Conservation (phyloP, 139 green algal genomes). For the Pycnococcus provasolii region DNA sequence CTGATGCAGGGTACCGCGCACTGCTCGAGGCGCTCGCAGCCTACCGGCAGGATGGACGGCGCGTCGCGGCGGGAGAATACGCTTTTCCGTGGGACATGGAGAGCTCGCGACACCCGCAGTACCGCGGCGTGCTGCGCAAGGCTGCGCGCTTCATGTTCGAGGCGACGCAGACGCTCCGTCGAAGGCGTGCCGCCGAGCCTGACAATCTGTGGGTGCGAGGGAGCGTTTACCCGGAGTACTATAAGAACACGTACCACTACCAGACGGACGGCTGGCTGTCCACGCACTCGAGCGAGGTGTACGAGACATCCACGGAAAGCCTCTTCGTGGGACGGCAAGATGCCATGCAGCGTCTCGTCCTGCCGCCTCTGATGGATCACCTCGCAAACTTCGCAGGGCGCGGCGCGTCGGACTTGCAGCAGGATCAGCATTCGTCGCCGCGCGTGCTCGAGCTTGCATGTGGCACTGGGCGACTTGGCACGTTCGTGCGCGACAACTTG, state of each 20-base stretch:
- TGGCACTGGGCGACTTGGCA: slow-evolving; percentile 75
- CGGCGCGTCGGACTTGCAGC: too few species aligned
- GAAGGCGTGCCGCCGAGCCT: neutral
- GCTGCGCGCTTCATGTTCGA: neutral
- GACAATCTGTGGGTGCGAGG: slow-evolving; percentile 5
- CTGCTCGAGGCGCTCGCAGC: too few species aligned
- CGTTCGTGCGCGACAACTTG: slow-evolving; percentile 72
- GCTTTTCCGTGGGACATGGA: slow-evolving; percentile 3
- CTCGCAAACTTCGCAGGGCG: neutral
- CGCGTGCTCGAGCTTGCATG: slow-evolving; percentile 64
- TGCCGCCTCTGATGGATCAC: slow-evolving; percentile 40
- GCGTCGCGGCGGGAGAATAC: too few species aligned
- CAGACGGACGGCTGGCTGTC: slow-evolving; percentile 75
- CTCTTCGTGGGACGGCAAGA: slow-evolving; percentile 80
- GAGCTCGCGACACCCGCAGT: neutral
- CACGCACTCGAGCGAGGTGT: slow-evolving; percentile 44
- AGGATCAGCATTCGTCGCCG: too few species aligned
- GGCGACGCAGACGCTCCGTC: neutral
- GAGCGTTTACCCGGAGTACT: slow-evolving; percentile 79
- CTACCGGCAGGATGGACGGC: too few species aligned
- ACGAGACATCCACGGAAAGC: slow-evolving; percentile 72
- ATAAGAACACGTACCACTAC: slow-evolving; percentile 73
- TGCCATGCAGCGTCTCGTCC: slow-evolving; percentile 60
- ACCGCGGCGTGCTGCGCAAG: neutral
- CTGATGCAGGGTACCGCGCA: too few species aligned